Conservation (phyloP, 2,329 filamentous ascomycete species). For the Boeremia lycopersici region DNA sequence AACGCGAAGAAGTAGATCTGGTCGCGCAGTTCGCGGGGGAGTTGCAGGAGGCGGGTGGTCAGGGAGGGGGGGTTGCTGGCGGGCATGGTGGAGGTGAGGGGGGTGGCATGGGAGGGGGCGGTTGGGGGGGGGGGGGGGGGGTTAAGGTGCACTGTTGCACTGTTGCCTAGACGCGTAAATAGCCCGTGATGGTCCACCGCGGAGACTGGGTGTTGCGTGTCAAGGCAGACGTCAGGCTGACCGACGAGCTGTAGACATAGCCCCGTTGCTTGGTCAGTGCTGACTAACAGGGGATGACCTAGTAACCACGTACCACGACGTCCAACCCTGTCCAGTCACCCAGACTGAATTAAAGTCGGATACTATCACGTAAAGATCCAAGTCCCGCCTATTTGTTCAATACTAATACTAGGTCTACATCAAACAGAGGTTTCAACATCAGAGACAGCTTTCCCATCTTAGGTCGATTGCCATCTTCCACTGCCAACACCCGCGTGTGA, state of each 20-base stretch:
- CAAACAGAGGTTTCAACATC: no score
- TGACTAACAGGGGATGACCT: no score
- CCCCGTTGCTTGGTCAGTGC: not conserved
- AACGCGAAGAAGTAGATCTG: slow-evolving; percentile 22
- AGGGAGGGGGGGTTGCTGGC: not conserved
- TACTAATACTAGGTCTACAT: no score
- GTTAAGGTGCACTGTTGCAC: not conserved
- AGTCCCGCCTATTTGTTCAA: no score
- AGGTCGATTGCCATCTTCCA: no score
- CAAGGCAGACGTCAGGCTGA: not conserved
- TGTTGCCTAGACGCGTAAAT: slow-evolving; percentile 5
- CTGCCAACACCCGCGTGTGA: no score
- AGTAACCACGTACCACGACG: no score
- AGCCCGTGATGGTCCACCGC: not conserved
- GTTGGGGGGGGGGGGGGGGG: not conserved
- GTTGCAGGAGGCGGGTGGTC: slow-evolving; percentile 2
- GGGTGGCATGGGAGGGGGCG: no score
- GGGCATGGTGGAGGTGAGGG: not conserved
- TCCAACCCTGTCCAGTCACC: no score
- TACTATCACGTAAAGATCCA: no score
- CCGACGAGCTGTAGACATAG: not conserved
- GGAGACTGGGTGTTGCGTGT: not conserved
- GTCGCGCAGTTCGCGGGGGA: slow-evolving; percentile 30
- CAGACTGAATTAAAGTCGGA: no score
- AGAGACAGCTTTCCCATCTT: no score